Conservation (phyloP, 2,329 filamentous ascomycete genomes). For the Ophiobolus disseminans region DNA sequence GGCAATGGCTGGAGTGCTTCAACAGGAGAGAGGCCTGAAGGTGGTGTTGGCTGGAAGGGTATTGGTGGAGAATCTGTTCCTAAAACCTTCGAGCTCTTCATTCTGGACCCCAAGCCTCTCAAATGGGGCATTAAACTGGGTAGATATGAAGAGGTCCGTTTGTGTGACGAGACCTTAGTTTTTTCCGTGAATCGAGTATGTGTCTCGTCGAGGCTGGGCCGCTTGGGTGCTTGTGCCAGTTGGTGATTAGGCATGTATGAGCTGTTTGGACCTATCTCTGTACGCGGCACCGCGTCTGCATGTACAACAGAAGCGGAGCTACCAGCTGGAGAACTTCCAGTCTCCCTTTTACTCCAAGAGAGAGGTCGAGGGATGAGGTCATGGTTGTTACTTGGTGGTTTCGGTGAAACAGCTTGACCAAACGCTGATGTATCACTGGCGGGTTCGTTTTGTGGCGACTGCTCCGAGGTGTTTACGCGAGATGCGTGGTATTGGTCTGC, state of each 20-base stretch:
- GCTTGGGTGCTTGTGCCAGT: constrained; percentile 4
- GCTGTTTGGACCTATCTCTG: not conserved
- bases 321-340: constrained; percentile 2
- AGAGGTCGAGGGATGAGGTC: constrained; percentile 24
- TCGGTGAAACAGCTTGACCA: not conserved
- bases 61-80: not conserved
- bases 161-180: not conserved
- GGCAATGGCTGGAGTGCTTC: constrained; percentile 21
- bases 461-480: constrained; percentile 5
- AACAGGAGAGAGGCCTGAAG: not conserved
- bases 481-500: constrained; percentile 32
- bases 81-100: not conserved
- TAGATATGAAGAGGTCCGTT: not conserved
- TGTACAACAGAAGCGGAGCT: constrained; percentile 6
- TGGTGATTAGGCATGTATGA: constrained; percentile 27
- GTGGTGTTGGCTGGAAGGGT: not conserved
- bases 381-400: constrained; percentile 8
- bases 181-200: not conserved
- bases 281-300: not conserved
- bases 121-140: not conserved
- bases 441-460: not conserved
- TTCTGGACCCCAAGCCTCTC: not conserved
- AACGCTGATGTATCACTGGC: not conserved
- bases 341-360: constrained; percentile 28
- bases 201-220: not conserved